phyloP scores from a whole-genome alignment of 139 green algal species.

The Ulvella scutata region DNA sequence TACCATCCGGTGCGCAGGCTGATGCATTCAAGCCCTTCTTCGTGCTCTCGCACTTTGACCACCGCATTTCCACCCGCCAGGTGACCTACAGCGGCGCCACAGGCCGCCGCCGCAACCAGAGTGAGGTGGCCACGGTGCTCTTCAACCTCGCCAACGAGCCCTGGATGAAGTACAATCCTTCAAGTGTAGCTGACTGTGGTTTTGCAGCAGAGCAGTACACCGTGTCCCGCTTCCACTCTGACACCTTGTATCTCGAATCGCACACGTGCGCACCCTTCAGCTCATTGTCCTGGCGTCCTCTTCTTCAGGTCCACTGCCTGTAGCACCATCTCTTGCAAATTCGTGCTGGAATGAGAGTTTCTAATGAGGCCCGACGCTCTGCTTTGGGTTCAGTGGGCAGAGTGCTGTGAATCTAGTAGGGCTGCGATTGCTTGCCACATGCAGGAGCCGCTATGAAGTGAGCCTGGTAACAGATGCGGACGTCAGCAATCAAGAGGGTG shows the following conservation, averaged over 20 bases:
- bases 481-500: not conserved
- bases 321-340: not conserved
- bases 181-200: conserved; percentile 67
- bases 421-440: not conserved
- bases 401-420: not conserved
- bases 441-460: not conserved
- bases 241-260: conserved; percentile 79
- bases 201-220: conserved; percentile 78
- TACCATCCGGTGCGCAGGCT: not conserved
- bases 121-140: conserved; percentile 68
- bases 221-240: conserved; percentile 52
- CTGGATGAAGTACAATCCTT: conserved; percentile 90
- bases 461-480: not conserved
- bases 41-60: not conserved
- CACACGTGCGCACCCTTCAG: conserved; percentile 19
- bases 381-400: too few species aligned
- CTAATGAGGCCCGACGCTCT: too few species aligned
- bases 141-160: conserved; percentile 95
- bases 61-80: not conserved
- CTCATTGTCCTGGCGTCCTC: not conserved
- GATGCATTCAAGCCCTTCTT: not conserved
- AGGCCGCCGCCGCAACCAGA: not conserved
- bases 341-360: not conserved
- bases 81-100: not conserved
- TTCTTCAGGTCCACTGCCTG: not conserved